phyloP scores from a whole-genome alignment of 2,329 filamentous ascomycete genomes.

The Fusarium camptoceras region DNA sequence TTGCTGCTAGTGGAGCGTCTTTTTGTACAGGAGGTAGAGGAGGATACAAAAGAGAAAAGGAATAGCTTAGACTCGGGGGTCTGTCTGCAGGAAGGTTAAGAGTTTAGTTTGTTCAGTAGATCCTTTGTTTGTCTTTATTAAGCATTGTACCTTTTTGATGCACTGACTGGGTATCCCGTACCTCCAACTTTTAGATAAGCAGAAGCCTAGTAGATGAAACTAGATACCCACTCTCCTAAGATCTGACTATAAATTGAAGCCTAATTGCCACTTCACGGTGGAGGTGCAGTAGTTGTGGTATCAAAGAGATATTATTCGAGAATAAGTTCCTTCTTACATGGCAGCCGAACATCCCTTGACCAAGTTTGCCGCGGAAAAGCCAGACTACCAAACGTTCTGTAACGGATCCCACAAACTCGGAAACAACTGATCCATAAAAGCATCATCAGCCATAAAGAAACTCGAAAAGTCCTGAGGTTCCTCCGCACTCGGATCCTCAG shows the following conservation, averaged over 20 bases:
- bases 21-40: background rate
- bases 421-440: constrained; percentile 52
- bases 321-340: too few relatives aligned
- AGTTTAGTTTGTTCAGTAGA: background rate
- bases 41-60: background rate
- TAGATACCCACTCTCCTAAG: too few relatives aligned
- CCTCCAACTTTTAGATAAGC: too few relatives aligned
- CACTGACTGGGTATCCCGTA: background rate
- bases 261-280: too few relatives aligned
- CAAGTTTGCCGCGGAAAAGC: constrained; percentile 13
- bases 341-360: too few relatives aligned
- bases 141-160: background rate
- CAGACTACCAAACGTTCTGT: constrained; percentile 49
- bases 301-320: too few relatives aligned
- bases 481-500: constrained; percentile 35
- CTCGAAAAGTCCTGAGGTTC: constrained; percentile 41
- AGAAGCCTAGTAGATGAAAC: too few relatives aligned
- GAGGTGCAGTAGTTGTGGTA: too few relatives aligned
- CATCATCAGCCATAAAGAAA: constrained; percentile 50
- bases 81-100: background rate
- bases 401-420: constrained; percentile 53
- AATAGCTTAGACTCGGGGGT: background rate
- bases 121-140: background rate
- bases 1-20: constrained; percentile 10
- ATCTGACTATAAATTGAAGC: too few relatives aligned